A percentile compares a stretch with the other conserved stretches of the same genome.
Evolutionary conservation across 106 monocot genomes (phyloP).

Genomic region (Platanthera guangdongensis): DNA sequence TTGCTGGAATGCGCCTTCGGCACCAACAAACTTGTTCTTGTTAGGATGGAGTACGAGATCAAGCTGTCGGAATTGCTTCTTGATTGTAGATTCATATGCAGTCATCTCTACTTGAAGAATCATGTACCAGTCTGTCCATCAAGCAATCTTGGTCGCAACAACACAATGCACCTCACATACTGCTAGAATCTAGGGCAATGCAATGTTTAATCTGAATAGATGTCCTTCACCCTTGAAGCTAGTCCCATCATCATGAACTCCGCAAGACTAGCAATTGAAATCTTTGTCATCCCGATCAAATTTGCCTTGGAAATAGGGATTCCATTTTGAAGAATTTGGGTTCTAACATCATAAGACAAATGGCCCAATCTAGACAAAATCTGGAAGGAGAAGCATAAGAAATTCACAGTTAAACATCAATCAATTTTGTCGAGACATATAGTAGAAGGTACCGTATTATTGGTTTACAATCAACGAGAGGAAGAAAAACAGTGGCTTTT

Average conservation of each 20-base stretch:
- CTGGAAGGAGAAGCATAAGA: conserved; percentile 29
- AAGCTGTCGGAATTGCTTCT: conserved; percentile 49
- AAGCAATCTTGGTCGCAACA: conserved; percentile 19
- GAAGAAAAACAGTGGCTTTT: conserved; percentile 49
- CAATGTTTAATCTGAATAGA: too few relatives aligned
- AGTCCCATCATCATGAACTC: conserved; percentile 87
- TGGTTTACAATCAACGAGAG: conserved; percentile 75
- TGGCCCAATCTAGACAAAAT: conserved; percentile 83
- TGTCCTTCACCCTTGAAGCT: too few relatives aligned
- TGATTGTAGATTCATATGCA: conserved; percentile 41
- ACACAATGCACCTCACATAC: conserved; percentile 55
- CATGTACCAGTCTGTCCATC: conserved; percentile 37
- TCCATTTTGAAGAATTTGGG: conserved; percentile 95
- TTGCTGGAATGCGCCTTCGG: conserved; percentile 47
- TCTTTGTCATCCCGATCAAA: conserved; percentile 75
- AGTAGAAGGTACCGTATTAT: background rate
- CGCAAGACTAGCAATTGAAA: conserved; percentile 91
- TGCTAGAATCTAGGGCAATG: conserved; percentile 31
- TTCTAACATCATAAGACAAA: conserved; percentile 94
- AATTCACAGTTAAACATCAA: background rate
- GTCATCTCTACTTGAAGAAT: conserved; percentile 46
- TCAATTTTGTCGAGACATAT: background rate
- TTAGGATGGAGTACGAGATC: conserved; percentile 48
- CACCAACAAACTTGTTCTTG: conserved; percentile 56
- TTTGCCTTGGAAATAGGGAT: conserved; percentile 83